Evolutionary conservation across 2,329 filamentous ascomycete genomes (phyloP), one percentile per base, ranked within the genome.

Genomic region (Orbilia quercus): DNA sequence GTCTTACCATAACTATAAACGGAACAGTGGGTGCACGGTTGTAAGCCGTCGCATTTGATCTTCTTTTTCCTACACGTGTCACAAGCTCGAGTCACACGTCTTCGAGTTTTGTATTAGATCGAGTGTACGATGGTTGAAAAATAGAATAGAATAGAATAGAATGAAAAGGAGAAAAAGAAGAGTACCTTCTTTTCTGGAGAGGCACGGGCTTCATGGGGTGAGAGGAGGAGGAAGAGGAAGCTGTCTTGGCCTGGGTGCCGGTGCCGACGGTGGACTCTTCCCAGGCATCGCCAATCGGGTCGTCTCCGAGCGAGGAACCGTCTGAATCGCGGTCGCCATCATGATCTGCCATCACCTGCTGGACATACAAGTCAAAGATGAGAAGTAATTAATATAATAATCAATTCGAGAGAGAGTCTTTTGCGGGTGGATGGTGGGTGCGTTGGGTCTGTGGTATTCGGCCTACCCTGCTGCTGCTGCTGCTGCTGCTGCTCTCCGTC

Each of bases 1-100:
- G 18, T 45, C 85, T 79, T 85, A 97, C 95, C 94, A 84, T 99
- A 99, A 80, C 92, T 97, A 81, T 99, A 99, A 54, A 98, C 92
- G 9, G 93, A 96, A 81, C 95, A 99, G 81, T 98, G 95, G 0
- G 93, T 97, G 81, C 91, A 95, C 7, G 91, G 91, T 80, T 93
- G 90, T 80, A 92, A 92, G 77, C 90, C 91, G 80, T 93, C 90
- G 77, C 90, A 94, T 80, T 93, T 94, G 79, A 94, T 94, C 81
- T 94, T 94, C 80, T 94, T 94, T 76, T 90, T 86, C 66, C 91
- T 86, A 79, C 91, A 94, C 80, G 93, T 90, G 77, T 92, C 91
- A 81, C 91, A 94, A 42, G 91, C 91, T 77, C 91, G 85, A 18
- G 90, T 93, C 47, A 94, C 91, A 79, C 62, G 62, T 36, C 91